Evolutionary conservation across 495 filamentous ascomycete genomes (phyloP).

Genomic region (Aspergillus wentii): DNA sequence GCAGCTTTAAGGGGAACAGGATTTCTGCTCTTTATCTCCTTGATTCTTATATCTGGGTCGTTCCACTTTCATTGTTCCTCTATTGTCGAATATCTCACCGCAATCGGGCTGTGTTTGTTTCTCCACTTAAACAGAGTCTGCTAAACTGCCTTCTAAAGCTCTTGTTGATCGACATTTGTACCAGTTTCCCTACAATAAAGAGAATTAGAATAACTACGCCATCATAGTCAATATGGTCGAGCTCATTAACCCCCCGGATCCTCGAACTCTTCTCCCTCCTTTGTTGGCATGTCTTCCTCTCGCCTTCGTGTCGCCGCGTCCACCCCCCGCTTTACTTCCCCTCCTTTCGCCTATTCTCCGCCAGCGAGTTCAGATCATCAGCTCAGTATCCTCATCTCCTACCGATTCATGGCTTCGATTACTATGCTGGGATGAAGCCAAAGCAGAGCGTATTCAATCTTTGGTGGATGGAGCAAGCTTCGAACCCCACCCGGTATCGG

Average conservation of each 20-base stretch:
- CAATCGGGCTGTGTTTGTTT: no score
- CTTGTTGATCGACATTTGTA: neutral
- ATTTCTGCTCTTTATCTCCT: constrained; percentile 1
- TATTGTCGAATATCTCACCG: no score
- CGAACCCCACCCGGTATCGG: constrained; percentile 87
- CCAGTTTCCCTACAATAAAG: neutral
- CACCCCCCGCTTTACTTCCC: constrained; percentile 72
- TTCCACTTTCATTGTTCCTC: no score
- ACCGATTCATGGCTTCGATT: constrained; percentile 80
- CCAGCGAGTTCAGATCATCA: constrained; percentile 77
- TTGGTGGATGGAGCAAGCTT: constrained; percentile 63
- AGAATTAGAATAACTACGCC: no score
- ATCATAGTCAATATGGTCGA: constrained; percentile 46
- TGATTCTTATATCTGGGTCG: no score
- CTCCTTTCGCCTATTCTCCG: constrained; percentile 87
- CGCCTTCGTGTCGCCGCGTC: constrained; percentile 71
- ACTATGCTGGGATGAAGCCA: constrained; percentile 75
- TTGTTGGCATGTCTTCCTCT: constrained; percentile 83
- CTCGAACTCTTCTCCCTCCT: constrained; percentile 62
- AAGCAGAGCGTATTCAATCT: constrained; percentile 60
- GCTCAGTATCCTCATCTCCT: constrained; percentile 45
- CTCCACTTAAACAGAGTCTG: no score
- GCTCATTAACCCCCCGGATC: constrained; percentile 59
- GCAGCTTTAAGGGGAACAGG: neutral
- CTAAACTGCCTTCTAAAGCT: neutral